Conservation (phyloP, 352 stramenopile species). For the Phytophthora pinifolia region DNA sequence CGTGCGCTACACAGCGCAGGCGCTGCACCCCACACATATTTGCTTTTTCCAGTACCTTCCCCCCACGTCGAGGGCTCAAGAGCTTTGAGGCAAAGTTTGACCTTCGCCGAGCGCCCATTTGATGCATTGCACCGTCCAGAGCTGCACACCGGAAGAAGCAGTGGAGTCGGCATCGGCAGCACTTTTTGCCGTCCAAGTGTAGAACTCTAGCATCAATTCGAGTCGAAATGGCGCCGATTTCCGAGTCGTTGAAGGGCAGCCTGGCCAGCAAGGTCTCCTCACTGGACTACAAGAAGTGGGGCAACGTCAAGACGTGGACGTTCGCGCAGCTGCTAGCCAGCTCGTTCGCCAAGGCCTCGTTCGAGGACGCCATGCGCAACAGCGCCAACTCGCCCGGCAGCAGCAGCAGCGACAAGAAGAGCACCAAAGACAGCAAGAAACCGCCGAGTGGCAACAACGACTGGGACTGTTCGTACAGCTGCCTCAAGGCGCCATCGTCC, state of each 20-base stretch:
- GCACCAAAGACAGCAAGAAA: conserved; percentile 8
- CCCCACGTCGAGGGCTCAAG: conserved; percentile 4
- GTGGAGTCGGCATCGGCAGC: conserved; percentile 23
- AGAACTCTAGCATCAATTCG: conserved; percentile 6
- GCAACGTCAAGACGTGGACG: conserved; percentile 76
- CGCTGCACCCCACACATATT: conserved; percentile 13
- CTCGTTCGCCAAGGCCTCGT: conserved; percentile 65
- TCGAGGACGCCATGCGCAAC: conserved; percentile 31
- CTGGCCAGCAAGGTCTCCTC: conserved; percentile 1
- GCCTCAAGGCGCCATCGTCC: conserved; percentile 7
- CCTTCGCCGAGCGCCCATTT: conserved; percentile 16
- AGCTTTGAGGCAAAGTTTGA: neutral
- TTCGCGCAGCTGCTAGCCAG: conserved; percentile 66
- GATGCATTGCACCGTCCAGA: conserved; percentile 35
- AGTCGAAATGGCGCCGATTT: conserved; percentile 23
- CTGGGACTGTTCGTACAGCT: conserved; percentile 47
- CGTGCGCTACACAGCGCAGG: conserved; percentile 1
- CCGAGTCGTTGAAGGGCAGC: conserved; percentile 10
- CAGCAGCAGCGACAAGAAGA: neutral
- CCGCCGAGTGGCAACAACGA: conserved; percentile 31
- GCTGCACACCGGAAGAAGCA: conserved; percentile 37
- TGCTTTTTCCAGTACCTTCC: conserved; percentile 8
- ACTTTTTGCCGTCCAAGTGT: conserved; percentile 10
- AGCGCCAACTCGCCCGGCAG: conserved; percentile 10
- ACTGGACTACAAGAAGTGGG: conserved; percentile 43